These are phyloP conservation scores for Cercophora scortea DNA, from an alignment of 495 filamentous ascomycete genomes.

Conservation along the genomic window DNA sequence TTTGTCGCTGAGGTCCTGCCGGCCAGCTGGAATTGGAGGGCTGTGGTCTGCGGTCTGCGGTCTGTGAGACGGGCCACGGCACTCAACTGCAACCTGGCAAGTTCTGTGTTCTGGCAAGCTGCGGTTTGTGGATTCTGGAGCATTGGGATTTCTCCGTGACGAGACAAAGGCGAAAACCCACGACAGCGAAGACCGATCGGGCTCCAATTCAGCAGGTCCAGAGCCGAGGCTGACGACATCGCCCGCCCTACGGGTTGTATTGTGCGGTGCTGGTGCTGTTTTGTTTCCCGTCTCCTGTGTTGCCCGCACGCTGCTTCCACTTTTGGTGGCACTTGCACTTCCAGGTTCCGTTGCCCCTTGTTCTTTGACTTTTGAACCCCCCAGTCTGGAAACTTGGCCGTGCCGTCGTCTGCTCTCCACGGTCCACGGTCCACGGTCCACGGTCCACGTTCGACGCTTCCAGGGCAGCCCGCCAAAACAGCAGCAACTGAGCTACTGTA, in stretches of 20 bases:
- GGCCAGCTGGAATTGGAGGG: background rate
- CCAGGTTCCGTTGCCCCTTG: too few relatives aligned
- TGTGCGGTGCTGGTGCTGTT: background rate
- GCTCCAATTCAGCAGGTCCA: slow-evolving; percentile 11
- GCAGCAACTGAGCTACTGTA: too few relatives aligned
- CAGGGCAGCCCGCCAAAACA: too few relatives aligned
- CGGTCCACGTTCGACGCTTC: too few relatives aligned
- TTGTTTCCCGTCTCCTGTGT: slow-evolving; percentile 5
- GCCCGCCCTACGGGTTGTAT: background rate
- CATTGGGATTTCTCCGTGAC: too few relatives aligned
- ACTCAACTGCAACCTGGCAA: too few relatives aligned
- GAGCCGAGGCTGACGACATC: slow-evolving; percentile 21
- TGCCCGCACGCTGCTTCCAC: background rate
- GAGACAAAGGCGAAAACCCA: background rate
- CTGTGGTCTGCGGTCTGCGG: background rate
- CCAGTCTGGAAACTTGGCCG: too few relatives aligned
- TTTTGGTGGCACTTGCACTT: too few relatives aligned
- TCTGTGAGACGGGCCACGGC: too few relatives aligned
- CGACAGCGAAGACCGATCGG: slow-evolving; percentile 5
- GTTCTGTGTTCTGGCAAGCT: too few relatives aligned
- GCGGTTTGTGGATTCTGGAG: too few relatives aligned
- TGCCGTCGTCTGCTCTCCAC: background rate
- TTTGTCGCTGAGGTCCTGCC: background rate
- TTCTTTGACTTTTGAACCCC: too few relatives aligned
- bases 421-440: slow-evolving; percentile 2